Percentiles rank a stretch among this genome's conserved stretches.
Evolutionary conservation across 495 filamentous ascomycete species (phyloP).

Genomic region (Bacidia gigantensis): DNA sequence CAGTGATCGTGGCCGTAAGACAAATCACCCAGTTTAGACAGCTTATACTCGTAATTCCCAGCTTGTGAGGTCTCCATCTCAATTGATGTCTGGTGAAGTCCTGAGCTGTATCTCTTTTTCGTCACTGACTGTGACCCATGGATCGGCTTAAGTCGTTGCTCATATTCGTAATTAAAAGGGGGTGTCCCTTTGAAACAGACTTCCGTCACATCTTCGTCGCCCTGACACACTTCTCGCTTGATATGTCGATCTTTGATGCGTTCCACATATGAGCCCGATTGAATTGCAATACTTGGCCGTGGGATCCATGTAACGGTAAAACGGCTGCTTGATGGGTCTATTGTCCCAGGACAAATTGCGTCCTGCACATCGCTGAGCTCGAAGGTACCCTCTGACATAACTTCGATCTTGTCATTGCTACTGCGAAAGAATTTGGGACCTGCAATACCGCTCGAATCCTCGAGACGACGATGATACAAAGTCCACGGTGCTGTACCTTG

Average conservation of each 20-base stretch:
- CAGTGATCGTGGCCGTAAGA: slow-evolving; percentile 64
- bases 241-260: slow-evolving; percentile 35
- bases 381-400: slow-evolving; percentile 56
- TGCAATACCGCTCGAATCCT: slow-evolving; percentile 29
- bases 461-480: slow-evolving; percentile 55
- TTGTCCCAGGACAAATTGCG: slow-evolving; percentile 60
- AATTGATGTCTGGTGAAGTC: slow-evolving; percentile 56
- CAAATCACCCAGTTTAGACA: slow-evolving; percentile 63
- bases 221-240: slow-evolving; percentile 81
- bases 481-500: slow-evolving; percentile 74
- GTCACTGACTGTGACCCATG: slow-evolving; percentile 46
- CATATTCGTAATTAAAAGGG: slow-evolving; percentile 76
- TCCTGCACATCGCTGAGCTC: slow-evolving; percentile 66
- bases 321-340: slow-evolving; percentile 53
- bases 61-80: slow-evolving; percentile 71
- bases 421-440: slow-evolving; percentile 38
- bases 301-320: slow-evolving; percentile 79
- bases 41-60: slow-evolving; percentile 73
- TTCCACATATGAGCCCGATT: slow-evolving; percentile 45
- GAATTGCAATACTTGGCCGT: slow-evolving; percentile 55
- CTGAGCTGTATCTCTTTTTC: slow-evolving; percentile 55
- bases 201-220: slow-evolving; percentile 80
- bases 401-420: slow-evolving; percentile 57
- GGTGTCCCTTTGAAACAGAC: slow-evolving; percentile 63
- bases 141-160: slow-evolving; percentile 51